Base-by-base conservation (phyloP, 1,139 yeast genomes). In the Candida sp. region DNA sequence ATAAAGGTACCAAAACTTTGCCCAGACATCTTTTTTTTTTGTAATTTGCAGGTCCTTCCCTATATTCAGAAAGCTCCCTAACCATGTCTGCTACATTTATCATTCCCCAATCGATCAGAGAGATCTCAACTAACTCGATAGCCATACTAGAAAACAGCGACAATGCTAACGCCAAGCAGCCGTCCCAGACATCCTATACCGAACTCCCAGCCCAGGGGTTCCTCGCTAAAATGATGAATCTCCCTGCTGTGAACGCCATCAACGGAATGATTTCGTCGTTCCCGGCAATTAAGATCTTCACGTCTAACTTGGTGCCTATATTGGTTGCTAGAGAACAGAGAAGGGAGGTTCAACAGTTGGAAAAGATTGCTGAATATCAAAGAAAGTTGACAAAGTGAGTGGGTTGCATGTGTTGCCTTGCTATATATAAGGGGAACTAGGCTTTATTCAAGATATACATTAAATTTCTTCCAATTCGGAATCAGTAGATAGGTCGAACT, bases 231-330 rank as follows among this genome's bases (percentile, higher is more conserved):
- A 56, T 83, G 54, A 74, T 84, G 47, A 75, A 80, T 46, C 73
- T 73, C 55, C 88, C 88, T 1, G 86, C 86, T 3, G 66, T 84
- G 44, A 81, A 84, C 23, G 88, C 89, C 4, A 61, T 84, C 49
- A 82, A 82, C 50, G 86, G 88, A 6, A 70, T 84, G 59, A 65
- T 83, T 37, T 81, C 86, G 11, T 81, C 87, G n/a, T 77, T 81
- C 61, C 88, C 89, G 7, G 75, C 80, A 27, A 78, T 80, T 49
- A 82, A 84, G 63, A 70, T 81, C 42, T 81, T 84, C 63, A 78
- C 84, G 7, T 80, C 86, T 26, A 83, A 83, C 63, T 84, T 85
- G 12, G 78, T 83, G 39, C 88, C 88, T 8, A 64, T 83, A 45
- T 59, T 81, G 59, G 75, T 79, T 63, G 75, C 73, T 41, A 58